phyloP scores from a whole-genome alignment of 73 alveolate species.

The Paramecium primaurelia region DNA sequence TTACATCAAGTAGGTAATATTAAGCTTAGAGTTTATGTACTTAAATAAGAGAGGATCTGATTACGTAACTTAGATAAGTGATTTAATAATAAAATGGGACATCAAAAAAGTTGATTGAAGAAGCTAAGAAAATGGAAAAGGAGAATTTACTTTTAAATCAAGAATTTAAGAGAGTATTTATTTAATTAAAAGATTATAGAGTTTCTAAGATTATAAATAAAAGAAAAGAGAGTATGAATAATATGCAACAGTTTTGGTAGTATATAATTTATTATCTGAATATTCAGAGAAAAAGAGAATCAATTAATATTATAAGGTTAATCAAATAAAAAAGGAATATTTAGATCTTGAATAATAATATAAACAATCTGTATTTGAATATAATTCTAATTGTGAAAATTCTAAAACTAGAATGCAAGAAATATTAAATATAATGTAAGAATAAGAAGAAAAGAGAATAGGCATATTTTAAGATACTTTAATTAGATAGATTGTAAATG shows the following conservation, averaged over 20 bases:
- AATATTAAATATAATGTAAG: background rate
- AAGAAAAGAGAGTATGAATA: slow-evolving; percentile 29
- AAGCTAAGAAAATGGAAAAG: slow-evolving; percentile 14
- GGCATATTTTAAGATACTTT: background rate
- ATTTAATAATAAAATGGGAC: background rate
- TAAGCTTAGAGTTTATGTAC: background rate
- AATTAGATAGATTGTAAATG: background rate
- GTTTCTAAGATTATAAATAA: background rate
- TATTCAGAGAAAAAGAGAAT: slow-evolving; percentile 35
- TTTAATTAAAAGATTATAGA: background rate
- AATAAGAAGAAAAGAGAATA: slow-evolving; percentile 13
- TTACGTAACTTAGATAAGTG: background rate
- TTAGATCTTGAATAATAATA: background rate
- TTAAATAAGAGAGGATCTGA: slow-evolving; percentile 21
- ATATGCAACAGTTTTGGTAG: slow-evolving; percentile 14
- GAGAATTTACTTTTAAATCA: background rate
- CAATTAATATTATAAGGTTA: slow-evolving; percentile 5
- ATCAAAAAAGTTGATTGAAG: slow-evolving; percentile 1
- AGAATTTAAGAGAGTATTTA: background rate
- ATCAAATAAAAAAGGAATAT: background rate
- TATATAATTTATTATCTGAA: slow-evolving; percentile 25
- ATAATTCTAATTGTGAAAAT: background rate
- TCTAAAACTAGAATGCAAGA: background rate
- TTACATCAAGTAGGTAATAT: background rate
- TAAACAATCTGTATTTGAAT: background rate